phyloP scores from a whole-genome alignment of 2,329 filamentous ascomycete genomes.

The Pseudogymnoascus sp. region DNA sequence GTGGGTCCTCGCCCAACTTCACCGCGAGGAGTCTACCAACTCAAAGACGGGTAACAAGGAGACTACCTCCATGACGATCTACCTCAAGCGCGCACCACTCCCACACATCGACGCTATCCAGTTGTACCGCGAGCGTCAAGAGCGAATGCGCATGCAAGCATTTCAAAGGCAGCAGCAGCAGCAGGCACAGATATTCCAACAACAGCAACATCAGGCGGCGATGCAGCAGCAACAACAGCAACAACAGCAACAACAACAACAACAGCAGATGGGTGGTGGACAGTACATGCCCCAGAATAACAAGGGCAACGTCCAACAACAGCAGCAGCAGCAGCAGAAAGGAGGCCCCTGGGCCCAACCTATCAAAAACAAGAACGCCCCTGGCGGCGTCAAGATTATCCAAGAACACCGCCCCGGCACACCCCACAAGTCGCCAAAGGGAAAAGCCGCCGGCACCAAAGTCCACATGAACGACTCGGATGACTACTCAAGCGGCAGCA shows the following conservation, averaged over 20 bases:
- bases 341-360: neutral
- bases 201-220: neutral
- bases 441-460: neutral
- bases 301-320: constrained; percentile 10
- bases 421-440: neutral
- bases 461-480: neutral
- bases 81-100: constrained; percentile 20
- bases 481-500: constrained; percentile 9
- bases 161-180: constrained; percentile 13
- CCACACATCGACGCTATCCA: constrained; percentile 17
- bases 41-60: constrained; percentile 18
- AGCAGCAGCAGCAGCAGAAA: constrained; percentile 10
- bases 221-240: constrained; percentile 11
- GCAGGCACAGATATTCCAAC: neutral
- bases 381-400: neutral
- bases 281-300: constrained; percentile 9
- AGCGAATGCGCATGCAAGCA: constrained; percentile 13
- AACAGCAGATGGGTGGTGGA: neutral
- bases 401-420: neutral
- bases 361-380: neutral
- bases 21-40: constrained; percentile 14
- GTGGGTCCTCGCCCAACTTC: constrained; percentile 26
- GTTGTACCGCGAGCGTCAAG: constrained; percentile 19
- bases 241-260: constrained; percentile 12
- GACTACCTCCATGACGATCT: constrained; percentile 24